Percentiles rank a stretch among this genome's conserved stretches.
Conservation (phyloP, 495 filamentous ascomycete species). For the Tuber aestivum region DNA sequence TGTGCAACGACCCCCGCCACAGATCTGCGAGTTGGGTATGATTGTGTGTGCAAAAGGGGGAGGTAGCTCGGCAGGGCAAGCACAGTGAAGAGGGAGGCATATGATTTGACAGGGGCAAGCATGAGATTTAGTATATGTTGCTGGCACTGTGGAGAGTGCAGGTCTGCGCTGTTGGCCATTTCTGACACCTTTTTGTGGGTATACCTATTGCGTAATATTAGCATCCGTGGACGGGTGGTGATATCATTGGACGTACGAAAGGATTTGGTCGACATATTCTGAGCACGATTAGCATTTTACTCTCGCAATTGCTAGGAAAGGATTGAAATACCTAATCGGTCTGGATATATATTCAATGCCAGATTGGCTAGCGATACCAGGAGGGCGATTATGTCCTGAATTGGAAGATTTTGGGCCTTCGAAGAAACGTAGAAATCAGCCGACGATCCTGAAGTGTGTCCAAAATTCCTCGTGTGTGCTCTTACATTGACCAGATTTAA, state of each 20-base stretch:
- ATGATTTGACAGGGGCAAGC: conserved; percentile 78
- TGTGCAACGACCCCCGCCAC: conserved; percentile 82
- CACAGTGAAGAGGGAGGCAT: conserved; percentile 88
- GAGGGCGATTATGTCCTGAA: conserved; percentile 89
- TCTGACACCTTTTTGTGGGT: conserved; percentile 82
- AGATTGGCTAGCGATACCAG: conserved; percentile 88
- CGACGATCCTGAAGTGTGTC: conserved; percentile 35
- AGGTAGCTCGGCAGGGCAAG: conserved; percentile 85
- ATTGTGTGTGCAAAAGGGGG: conserved; percentile 81
- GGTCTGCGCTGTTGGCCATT: conserved; percentile 84
- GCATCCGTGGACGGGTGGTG: not conserved
- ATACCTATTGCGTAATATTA: conserved; percentile 44
- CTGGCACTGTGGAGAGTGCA: conserved; percentile 82
- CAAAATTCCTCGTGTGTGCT: conserved; percentile 42
- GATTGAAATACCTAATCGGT: conserved; percentile 54
- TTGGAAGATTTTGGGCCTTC: conserved; percentile 75
- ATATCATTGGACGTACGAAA: conserved; percentile 51
- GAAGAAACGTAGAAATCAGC: conserved; percentile 43
- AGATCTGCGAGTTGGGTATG: conserved; percentile 83
- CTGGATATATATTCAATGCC: conserved; percentile 89
- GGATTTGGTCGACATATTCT: conserved; percentile 92
- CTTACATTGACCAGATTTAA: conserved; percentile 69
- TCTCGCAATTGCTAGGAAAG: not conserved
- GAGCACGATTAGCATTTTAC: conserved; percentile 17
- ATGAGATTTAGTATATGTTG: conserved; percentile 82